Evolutionary conservation across 139 green algal species (phyloP).

Genomic region (Medakamo hakoo): DNA sequence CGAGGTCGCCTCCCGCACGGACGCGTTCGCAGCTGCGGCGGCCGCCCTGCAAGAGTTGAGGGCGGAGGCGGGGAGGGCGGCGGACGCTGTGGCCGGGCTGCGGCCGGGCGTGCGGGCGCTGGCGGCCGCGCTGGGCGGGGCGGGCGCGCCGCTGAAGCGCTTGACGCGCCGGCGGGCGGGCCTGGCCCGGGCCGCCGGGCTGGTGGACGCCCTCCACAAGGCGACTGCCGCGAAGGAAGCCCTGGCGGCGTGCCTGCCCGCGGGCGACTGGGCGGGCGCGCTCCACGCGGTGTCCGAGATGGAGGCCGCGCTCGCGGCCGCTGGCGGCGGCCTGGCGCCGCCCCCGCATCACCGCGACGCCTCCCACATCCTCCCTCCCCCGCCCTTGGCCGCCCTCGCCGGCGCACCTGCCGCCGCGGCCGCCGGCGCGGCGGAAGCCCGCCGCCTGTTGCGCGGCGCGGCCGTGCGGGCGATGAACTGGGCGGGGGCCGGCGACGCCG

Average conservation of each 20-base stretch:
- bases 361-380: neutral
- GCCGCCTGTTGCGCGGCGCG: neutral
- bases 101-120: no score
- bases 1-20: neutral
- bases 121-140: no score
- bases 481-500: no score
- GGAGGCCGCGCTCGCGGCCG: neutral
- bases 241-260: no score
- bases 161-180: neutral
- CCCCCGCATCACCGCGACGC: no score
- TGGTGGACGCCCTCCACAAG: no score
- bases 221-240: no score
- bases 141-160: neutral
- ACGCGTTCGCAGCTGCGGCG: neutral
- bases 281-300: neutral
- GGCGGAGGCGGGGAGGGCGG: no score
- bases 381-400: neutral
- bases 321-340: no score
- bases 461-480: neutral
- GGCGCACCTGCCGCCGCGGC: no score
- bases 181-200: no score
- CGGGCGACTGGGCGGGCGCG: neutral
- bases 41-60: neutral
- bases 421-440: neutral
- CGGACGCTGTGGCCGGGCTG: neutral